These are phyloP conservation scores for Cordyceps cateniannulata DNA, from an alignment of 2,329 filamentous ascomycete species.

Conservation along the genomic window DNA sequence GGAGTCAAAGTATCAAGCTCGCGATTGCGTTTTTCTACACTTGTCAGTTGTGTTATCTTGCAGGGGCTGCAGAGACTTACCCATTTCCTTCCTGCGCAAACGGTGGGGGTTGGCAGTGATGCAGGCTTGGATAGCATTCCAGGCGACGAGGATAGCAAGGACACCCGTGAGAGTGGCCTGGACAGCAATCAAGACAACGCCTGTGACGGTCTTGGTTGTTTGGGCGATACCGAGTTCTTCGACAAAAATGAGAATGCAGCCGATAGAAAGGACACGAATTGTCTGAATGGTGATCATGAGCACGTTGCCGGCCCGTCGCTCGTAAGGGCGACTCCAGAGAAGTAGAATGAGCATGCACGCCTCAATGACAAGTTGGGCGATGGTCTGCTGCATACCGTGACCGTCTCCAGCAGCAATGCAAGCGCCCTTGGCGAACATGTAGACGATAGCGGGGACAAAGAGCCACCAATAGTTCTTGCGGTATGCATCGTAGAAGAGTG, in stretches of 20 bases:
- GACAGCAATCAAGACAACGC: constrained; percentile 86
- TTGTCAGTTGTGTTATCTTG: constrained; percentile 21
- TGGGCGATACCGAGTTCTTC: constrained; percentile 84
- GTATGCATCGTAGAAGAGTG: constrained; percentile 94
- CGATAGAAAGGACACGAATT: constrained; percentile 81
- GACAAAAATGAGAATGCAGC: constrained; percentile 87
- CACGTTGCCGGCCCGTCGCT: constrained; percentile 79
- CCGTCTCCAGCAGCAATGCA: constrained; percentile 81
- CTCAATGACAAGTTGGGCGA: constrained; percentile 76
- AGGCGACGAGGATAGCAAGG: constrained; percentile 78
- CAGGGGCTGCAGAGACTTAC: constrained; percentile 45
- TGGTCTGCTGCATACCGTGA: constrained; percentile 74
- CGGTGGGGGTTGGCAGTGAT: constrained; percentile 86
- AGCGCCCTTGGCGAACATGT: constrained; percentile 84
- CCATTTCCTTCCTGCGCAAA: constrained; percentile 79
- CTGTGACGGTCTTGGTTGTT: constrained; percentile 89
- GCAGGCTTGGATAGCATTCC: constrained; percentile 80
- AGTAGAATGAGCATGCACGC: constrained; percentile 70
- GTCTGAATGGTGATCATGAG: constrained; percentile 91
- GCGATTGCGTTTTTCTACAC: constrained; percentile 63
- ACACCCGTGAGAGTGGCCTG: constrained; percentile 78
- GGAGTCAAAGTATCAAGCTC: constrained; percentile 80
- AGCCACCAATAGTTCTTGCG: constrained; percentile 96
- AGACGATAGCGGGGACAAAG: constrained; percentile 82
- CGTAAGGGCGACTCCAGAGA: constrained; percentile 79